phyloP scores from a whole-genome alignment of 2,329 filamentous ascomycete species.

The Magnaporthiopsis poae region DNA sequence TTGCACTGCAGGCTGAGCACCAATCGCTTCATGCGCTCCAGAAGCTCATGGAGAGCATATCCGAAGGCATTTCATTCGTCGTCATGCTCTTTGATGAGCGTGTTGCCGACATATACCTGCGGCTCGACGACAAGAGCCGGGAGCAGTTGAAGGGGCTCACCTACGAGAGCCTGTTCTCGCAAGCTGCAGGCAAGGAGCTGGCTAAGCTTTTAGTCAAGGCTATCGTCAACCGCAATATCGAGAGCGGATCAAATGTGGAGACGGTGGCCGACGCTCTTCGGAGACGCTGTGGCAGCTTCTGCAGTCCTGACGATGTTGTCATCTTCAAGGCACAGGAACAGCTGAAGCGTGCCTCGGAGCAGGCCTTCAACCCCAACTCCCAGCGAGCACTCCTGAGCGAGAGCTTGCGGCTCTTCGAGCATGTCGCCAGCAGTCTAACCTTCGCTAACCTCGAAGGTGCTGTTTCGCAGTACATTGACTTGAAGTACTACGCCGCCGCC shows the following conservation, averaged over 20 bases:
- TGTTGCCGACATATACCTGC: conserved; percentile 73
- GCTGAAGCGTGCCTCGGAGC: conserved; percentile 76
- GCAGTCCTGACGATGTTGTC: conserved; percentile 90
- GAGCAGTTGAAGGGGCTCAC: conserved; percentile 66
- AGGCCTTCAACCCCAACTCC: conserved; percentile 62
- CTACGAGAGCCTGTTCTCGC: conserved; percentile 79
- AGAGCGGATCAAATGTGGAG: conserved; percentile 92
- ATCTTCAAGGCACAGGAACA: conserved; percentile 98
- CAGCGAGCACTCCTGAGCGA: conserved; percentile 76
- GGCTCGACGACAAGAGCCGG: conserved; percentile 61
- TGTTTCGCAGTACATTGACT: conserved; percentile 65
- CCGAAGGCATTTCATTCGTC: conserved; percentile 93
- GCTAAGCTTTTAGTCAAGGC: conserved; percentile 93
- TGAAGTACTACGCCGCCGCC: conserved; percentile 88
- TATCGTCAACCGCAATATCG: conserved; percentile 95
- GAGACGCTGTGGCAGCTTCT: conserved; percentile 89
- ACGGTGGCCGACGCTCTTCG: conserved; percentile 91
- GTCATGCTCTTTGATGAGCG: conserved; percentile 89
- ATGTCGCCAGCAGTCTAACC: conserved; percentile 74
- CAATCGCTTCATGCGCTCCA: conserved; percentile 81
- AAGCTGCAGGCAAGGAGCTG: conserved; percentile 68
- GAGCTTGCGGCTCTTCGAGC: conserved; percentile 76
- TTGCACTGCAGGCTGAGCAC: conserved; percentile 87
- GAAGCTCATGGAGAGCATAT: conserved; percentile 77
- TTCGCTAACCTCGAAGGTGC: conserved; percentile 71